Percentiles rank a stretch among this genome's conserved stretches.
These are phyloP conservation scores for Rhizopus stolonifer DNA, from an alignment of 371 early-diverging fungal genomes.

Conservation along the genomic window DNA sequence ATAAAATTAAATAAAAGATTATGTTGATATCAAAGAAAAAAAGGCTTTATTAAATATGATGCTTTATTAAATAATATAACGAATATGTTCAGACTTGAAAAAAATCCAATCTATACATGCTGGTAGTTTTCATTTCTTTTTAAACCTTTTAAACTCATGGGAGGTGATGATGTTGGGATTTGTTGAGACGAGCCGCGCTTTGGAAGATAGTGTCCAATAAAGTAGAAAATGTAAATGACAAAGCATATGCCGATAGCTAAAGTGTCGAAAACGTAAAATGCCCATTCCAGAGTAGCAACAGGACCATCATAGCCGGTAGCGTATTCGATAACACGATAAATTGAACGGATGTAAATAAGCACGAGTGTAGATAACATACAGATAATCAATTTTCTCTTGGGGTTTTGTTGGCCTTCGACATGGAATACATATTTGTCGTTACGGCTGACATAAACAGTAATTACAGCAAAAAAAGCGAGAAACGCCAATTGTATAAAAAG, in stretches of 20 bases:
- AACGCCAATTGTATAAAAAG: constrained; percentile 11
- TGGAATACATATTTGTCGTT: not conserved
- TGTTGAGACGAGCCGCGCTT: not conserved
- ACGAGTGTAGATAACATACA: constrained; percentile 4
- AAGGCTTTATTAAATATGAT: too few species aligned
- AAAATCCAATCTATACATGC: too few species aligned
- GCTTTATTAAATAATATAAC: too few species aligned
- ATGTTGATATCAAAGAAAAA: too few species aligned
- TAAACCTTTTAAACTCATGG: not conserved
- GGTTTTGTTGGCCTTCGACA: constrained; percentile 1
- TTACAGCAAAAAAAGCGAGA: constrained; percentile 3
- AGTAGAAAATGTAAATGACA: constrained; percentile 1
- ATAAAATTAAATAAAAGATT: too few species aligned
- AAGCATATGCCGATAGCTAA: constrained; percentile 4
- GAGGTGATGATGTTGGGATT: not conserved
- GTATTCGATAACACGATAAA: constrained; percentile 14
- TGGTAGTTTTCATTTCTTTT: too few species aligned
- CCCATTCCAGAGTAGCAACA: constrained; percentile 11
- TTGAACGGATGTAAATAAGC: constrained; percentile 6
- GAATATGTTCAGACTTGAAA: too few species aligned
- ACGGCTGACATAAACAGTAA: constrained; percentile 4
- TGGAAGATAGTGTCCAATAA: constrained; percentile 15
- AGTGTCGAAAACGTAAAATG: constrained; percentile 18
- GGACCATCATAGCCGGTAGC: constrained; percentile 4
- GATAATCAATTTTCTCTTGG: not conserved